phyloP scores from a whole-genome alignment of 169 alveolate genomes.

The Theileria equi region DNA sequence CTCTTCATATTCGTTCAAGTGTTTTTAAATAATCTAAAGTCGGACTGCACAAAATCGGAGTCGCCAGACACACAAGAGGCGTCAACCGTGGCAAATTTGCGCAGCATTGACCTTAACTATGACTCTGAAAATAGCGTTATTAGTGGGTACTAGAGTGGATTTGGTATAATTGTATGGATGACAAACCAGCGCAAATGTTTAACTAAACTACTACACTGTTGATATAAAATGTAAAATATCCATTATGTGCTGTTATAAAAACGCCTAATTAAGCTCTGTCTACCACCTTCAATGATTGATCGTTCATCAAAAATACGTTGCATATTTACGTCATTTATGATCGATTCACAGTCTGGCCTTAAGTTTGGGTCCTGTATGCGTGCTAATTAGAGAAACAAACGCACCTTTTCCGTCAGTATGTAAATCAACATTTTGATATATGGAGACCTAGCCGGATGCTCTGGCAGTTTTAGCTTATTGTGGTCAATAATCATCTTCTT shows the following conservation, averaged over 20 bases:
- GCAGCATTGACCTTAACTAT: slow-evolving; percentile 2
- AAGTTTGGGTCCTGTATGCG: background rate
- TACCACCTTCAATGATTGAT: slow-evolving; percentile 7
- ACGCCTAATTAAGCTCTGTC: slow-evolving; percentile 5
- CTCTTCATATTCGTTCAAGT: slow-evolving; percentile 65
- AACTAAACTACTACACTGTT: too few species aligned
- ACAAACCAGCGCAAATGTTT: too few species aligned
- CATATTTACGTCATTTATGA: slow-evolving; percentile 12
- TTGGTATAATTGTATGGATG: too few species aligned
- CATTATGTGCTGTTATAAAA: background rate
- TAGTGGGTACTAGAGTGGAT: too few species aligned
- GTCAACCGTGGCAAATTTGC: slow-evolving; percentile 18
- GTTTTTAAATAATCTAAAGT: slow-evolving; percentile 57
- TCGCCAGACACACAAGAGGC: background rate
- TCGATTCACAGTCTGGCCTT: slow-evolving; percentile 48
- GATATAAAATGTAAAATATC: background rate
- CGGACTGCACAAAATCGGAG: background rate
- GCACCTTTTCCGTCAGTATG: slow-evolving; percentile 19
- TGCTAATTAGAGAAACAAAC: too few species aligned
- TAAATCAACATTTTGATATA: slow-evolving; percentile 21
- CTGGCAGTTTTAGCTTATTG: slow-evolving; percentile 9
- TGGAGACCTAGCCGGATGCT: slow-evolving; percentile 1
- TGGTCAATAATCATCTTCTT: slow-evolving; percentile 35
- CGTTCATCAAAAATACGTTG: background rate
- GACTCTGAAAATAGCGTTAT: slow-evolving; percentile 20